Base-by-base conservation (phyloP, 768 basidiomycete species). In the Crepidotus variabilis region DNA sequence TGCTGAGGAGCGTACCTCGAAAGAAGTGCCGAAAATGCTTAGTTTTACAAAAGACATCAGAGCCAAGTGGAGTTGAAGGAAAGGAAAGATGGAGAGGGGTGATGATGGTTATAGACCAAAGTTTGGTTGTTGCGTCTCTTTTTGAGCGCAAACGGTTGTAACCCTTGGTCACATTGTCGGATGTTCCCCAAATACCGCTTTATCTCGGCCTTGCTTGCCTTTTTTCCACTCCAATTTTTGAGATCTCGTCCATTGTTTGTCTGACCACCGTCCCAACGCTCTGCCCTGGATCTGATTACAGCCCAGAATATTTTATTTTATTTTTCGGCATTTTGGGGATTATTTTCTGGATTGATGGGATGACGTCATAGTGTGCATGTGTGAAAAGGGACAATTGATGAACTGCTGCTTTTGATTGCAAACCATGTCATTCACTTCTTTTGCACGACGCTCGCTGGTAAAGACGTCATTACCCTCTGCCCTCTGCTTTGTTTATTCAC, bases 1-100 rank as follows among this genome's bases (percentile, higher is more conserved):
- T 56, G 36, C 13, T 43, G 56, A 36, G 50, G 35, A 50, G 66
- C 75, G 54, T 52, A 89, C 93, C 85, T 96, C 94, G 74, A 96
- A 95, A 54, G 95, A 97, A 60, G 96, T 99, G 48, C 94, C 95
- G 65, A 98, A 98, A 75, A 98, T 98, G 75, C 88, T 91, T 67
- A 98, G 91, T 77, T 98, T 98, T 67, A 98, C 94, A 64, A 97
- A 97, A 53, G 92, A 94, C 92, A 94, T 92, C 55, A 47, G 50
- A 14, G 16, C 24, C 5, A 21, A 24, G 20, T 54, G 39, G 52
- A 58, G 36, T 56, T 47, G 61, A 58, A 57, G 59, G 50, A 56
- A 50, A 50, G 59, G 56, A 47, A 51, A 47, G 52, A 50, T 47
- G 52, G 59, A 33, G 50, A 45, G 49, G 46, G 47, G 47, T 21